Evolutionary conservation across 2,329 filamentous ascomycete genomes (phyloP).

Genomic region (Davidsoniella neocaledoniae): DNA sequence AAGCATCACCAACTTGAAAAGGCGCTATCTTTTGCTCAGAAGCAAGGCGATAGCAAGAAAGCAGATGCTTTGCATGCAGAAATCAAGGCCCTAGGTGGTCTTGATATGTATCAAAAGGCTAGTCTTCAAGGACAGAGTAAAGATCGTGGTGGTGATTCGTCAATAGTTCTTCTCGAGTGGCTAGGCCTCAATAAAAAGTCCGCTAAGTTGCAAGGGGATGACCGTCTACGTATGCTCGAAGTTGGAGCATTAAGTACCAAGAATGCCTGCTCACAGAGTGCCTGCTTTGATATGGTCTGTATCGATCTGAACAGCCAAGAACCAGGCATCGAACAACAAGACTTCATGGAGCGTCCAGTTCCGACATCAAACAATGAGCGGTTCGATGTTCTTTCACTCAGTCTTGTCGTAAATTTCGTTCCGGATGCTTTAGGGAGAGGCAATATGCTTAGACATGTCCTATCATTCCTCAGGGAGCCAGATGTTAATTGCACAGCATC

Average conservation of each 20-base stretch:
- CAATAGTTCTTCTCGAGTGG: conserved; percentile 47
- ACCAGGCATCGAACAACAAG: conserved; percentile 65
- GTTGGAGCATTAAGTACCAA: conserved; percentile 71
- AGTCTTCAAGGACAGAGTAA: conserved; percentile 51
- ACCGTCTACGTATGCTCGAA: conserved; percentile 54
- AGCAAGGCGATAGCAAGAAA: conserved; percentile 33
- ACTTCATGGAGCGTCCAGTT: conserved; percentile 80
- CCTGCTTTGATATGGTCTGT: conserved; percentile 54
- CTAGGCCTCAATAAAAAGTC: conserved; percentile 20
- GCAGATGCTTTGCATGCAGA: conserved; percentile 31
- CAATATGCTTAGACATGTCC: conserved; percentile 66
- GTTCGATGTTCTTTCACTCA: conserved; percentile 85
- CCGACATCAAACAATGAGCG: conserved; percentile 42
- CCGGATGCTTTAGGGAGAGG: conserved; percentile 59
- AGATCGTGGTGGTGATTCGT: conserved; percentile 52
- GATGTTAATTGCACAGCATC: conserved; percentile 8
- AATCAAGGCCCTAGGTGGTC: conserved; percentile 40
- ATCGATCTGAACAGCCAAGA: conserved; percentile 87
- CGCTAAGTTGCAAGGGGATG: conserved; percentile 9
- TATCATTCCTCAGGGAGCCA: conserved; percentile 44
- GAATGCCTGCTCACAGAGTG: conserved; percentile 67
- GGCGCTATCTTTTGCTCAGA: conserved; percentile 36
- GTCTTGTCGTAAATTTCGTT: conserved; percentile 87
- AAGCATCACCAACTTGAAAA: conserved; percentile 50
- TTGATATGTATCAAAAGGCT: conserved; percentile 47